Conservation (phyloP, 306 rosid genomes). For the Ammopiptanthus mongolicus region DNA sequence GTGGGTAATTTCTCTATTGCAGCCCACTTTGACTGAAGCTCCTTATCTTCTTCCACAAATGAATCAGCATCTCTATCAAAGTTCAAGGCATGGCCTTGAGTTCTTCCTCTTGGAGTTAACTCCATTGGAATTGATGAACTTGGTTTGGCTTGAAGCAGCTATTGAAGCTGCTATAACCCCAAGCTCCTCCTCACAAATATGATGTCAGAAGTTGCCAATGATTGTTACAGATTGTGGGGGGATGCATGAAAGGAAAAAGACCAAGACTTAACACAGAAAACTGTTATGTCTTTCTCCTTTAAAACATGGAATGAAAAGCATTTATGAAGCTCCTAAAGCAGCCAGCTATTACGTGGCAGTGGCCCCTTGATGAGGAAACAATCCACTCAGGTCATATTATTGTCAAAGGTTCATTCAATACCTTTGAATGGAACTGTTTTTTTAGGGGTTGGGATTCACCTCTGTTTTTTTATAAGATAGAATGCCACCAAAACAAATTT, state of each 20-base stretch:
- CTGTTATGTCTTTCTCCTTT: not conserved
- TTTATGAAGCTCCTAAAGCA: slow-evolving; percentile 6
- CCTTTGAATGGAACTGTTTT: not conserved
- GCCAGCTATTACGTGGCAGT: not conserved
- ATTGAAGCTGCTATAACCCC: not conserved
- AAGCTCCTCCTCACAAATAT: slow-evolving; percentile 9
- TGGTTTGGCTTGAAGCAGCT: slow-evolving; percentile 12
- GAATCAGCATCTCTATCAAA: slow-evolving; percentile 47
- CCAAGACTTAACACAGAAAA: not conserved
- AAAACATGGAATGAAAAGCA: not conserved
- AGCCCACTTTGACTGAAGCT: slow-evolving; percentile 50
- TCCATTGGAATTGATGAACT: slow-evolving; percentile 27
- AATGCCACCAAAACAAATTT: no score
- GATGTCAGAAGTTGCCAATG: not conserved
- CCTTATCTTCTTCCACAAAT: slow-evolving; percentile 46
- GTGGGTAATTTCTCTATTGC: slow-evolving; percentile 50
- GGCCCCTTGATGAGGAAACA: slow-evolving; percentile 11
- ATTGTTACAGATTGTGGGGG: slow-evolving; percentile 4
- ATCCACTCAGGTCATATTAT: not conserved
- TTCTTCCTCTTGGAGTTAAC: slow-evolving; percentile 48
- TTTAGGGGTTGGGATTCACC: no score
- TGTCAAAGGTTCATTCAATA: slow-evolving; percentile 22
- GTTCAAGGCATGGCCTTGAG: slow-evolving; percentile 29
- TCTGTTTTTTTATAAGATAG: no score
- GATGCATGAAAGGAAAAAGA: slow-evolving; percentile 9